Evolutionary conservation across 2,329 filamentous ascomycete species (phyloP).

Genomic region (Pseudocercospora crystallina): DNA sequence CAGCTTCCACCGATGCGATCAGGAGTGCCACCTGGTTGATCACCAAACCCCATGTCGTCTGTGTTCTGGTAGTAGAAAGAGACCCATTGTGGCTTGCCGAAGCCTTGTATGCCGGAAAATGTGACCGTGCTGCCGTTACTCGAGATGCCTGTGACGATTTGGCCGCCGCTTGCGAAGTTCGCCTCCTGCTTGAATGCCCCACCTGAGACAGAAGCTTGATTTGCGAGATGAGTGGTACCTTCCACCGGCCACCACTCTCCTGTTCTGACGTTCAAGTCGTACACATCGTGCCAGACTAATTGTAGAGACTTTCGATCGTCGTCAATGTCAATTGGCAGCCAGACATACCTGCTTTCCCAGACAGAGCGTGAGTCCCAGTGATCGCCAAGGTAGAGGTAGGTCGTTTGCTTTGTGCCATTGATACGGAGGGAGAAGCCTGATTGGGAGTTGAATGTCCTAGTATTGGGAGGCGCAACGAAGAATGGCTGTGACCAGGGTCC

Average conservation of each 20-base stretch:
- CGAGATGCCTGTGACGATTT: conserved; percentile 54
- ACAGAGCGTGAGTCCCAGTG: conserved; percentile 61
- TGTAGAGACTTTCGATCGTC: conserved; percentile 53
- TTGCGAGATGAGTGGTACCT: conserved; percentile 50
- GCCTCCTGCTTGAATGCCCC: conserved; percentile 58
- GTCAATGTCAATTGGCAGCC: conserved; percentile 55
- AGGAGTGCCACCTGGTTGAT: conserved; percentile 53
- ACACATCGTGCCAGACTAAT: conserved; percentile 57
- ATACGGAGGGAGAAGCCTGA: conserved; percentile 58
- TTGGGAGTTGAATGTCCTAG: conserved; percentile 61
- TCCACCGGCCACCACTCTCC: conserved; percentile 50
- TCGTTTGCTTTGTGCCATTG: conserved; percentile 38
- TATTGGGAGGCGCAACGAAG: conserved; percentile 58
- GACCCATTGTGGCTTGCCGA: conserved; percentile 56
- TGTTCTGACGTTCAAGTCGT: conserved; percentile 55
- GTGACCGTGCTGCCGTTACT: conserved; percentile 57
- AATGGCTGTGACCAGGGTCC: conserved; percentile 64
- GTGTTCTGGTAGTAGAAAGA: conserved; percentile 61
- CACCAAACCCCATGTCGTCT: conserved; percentile 62
- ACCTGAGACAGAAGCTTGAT: conserved; percentile 48
- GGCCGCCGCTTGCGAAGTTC: conserved; percentile 49
- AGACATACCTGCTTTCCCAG: conserved; percentile 60
- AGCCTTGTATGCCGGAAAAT: conserved; percentile 51
- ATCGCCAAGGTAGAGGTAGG: conserved; percentile 63
- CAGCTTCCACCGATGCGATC: conserved; percentile 61